Evolutionary conservation across 495 filamentous ascomycete species (phyloP).

Genomic region (Penicillium soppii): DNA sequence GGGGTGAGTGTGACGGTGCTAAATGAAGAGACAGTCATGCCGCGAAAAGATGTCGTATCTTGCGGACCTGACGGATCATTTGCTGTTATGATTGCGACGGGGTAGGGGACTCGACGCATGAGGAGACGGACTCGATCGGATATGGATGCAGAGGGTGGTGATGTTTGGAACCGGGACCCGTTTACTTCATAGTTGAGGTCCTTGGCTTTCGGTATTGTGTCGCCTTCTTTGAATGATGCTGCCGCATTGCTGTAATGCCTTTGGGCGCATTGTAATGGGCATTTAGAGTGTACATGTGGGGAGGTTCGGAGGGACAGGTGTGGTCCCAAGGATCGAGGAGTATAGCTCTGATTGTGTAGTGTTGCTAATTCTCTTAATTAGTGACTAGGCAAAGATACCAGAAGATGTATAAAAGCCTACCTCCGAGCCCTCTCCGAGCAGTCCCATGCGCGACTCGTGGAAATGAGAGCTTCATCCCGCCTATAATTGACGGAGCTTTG

Average conservation of each 20-base stretch:
- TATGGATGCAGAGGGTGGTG: slow-evolving; percentile 19
- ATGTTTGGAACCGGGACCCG: not conserved
- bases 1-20: slow-evolving; percentile 70
- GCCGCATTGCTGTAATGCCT: slow-evolving; percentile 18
- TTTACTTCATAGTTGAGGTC: not conserved
- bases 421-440: slow-evolving; percentile 24
- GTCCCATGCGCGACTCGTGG: slow-evolving; percentile 22
- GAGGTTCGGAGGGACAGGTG: not conserved
- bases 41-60: slow-evolving; percentile 41
- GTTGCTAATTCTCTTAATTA: not conserved
- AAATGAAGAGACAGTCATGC: slow-evolving; percentile 83
- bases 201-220: not conserved
- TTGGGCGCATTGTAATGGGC: slow-evolving; percentile 8
- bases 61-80: slow-evolving; percentile 25
- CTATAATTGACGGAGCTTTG: slow-evolving; percentile 5
- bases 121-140: slow-evolving; percentile 52
- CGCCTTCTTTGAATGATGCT: slow-evolving; percentile 4
- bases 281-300: not conserved
- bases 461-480: slow-evolving; percentile 35
- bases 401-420: slow-evolving; percentile 7
- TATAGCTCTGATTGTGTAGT: not conserved
- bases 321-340: not conserved
- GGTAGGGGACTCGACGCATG: slow-evolving; percentile 70
- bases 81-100: slow-evolving; percentile 70
- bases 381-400: not conserved